Conservation (phyloP, 169 alveolate genomes). For the Babesia divergens region DNA sequence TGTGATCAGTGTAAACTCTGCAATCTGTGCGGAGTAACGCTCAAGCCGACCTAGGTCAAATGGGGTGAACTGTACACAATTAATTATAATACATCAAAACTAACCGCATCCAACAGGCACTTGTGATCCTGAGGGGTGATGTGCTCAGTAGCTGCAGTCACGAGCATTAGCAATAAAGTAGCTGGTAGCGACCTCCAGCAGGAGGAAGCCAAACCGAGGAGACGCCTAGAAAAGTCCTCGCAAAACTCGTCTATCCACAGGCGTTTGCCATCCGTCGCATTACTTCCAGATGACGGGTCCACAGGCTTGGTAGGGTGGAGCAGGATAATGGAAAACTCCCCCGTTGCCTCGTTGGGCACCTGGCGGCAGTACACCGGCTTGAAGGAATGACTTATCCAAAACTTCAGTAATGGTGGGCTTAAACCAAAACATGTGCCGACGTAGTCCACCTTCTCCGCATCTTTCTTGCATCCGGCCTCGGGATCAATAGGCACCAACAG, state of each 20-base stretch:
- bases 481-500: slow-evolving; percentile 50
- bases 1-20: slow-evolving; percentile 59
- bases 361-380: slow-evolving; percentile 91
- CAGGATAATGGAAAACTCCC: slow-evolving; percentile 80
- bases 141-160: slow-evolving; percentile 36
- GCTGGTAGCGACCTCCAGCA: slow-evolving; percentile 58
- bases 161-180: slow-evolving; percentile 38
- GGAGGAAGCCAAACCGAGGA: slow-evolving; percentile 48
- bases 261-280: neutral
- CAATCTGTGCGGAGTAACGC: slow-evolving; percentile 57
- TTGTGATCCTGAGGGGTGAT: slow-evolving; percentile 1
- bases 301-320: slow-evolving; percentile 24
- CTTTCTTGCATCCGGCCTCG: slow-evolving; percentile 4
- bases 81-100: neutral
- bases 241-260: slow-evolving; percentile 40
- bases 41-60: slow-evolving; percentile 60
- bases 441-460: slow-evolving; percentile 84
- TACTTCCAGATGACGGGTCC: neutral
- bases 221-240: slow-evolving; percentile 40
- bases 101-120: slow-evolving; percentile 6
- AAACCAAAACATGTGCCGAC: slow-evolving; percentile 97
- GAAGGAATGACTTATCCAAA: slow-evolving; percentile 92
- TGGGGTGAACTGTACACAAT: slow-evolving; percentile 11
- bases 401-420: slow-evolving; percentile 88
- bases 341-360: slow-evolving; percentile 94